phyloP scores from a whole-genome alignment of 2,329 filamentous ascomycete genomes.

The Talaromyces sp. region DNA sequence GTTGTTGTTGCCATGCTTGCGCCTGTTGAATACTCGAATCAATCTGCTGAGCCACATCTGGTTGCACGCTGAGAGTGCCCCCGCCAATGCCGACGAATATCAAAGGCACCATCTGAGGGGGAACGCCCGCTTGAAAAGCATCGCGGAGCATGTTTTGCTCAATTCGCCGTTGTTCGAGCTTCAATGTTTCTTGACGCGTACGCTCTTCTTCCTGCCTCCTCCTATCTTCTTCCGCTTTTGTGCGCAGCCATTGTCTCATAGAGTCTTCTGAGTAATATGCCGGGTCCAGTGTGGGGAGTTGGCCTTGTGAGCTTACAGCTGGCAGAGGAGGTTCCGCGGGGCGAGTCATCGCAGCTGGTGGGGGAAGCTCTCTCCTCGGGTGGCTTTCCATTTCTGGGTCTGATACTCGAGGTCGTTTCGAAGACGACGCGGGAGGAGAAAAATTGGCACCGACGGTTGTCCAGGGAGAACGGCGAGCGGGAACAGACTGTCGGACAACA shows the following conservation, averaged over 20 bases:
- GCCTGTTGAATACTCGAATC: slow-evolving; percentile 34
- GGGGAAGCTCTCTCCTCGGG: slow-evolving; percentile 66
- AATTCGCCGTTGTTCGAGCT: slow-evolving; percentile 67
- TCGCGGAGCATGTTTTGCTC: slow-evolving; percentile 70
- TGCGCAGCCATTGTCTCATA: slow-evolving; percentile 67
- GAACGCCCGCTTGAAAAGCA: slow-evolving; percentile 65
- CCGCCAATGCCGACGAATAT: slow-evolving; percentile 71
- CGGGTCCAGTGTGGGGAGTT: slow-evolving; percentile 61
- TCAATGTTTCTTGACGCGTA: slow-evolving; percentile 58
- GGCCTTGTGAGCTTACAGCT: slow-evolving; percentile 43
- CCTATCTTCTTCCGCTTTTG: slow-evolving; percentile 68
- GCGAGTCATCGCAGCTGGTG: slow-evolving; percentile 62
- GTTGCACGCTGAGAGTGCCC: slow-evolving; percentile 54
- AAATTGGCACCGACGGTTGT: slow-evolving; percentile 32
- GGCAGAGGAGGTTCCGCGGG: slow-evolving; percentile 39
- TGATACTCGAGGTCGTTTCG: slow-evolving; percentile 45
- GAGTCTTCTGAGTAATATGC: slow-evolving; percentile 68
- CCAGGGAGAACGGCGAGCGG: slow-evolving; percentile 38
- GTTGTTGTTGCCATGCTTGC: slow-evolving; percentile 24
- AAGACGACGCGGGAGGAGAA: slow-evolving; percentile 28
- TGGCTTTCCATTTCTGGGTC: slow-evolving; percentile 58
- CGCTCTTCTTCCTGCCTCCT: slow-evolving; percentile 67
- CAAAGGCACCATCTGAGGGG: slow-evolving; percentile 68
- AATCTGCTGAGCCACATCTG: slow-evolving; percentile 65
- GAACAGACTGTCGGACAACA: slow-evolving; percentile 40